Conservation (phyloP, 371 early-diverging fungal genomes). For the Parasitella parasitica region DNA sequence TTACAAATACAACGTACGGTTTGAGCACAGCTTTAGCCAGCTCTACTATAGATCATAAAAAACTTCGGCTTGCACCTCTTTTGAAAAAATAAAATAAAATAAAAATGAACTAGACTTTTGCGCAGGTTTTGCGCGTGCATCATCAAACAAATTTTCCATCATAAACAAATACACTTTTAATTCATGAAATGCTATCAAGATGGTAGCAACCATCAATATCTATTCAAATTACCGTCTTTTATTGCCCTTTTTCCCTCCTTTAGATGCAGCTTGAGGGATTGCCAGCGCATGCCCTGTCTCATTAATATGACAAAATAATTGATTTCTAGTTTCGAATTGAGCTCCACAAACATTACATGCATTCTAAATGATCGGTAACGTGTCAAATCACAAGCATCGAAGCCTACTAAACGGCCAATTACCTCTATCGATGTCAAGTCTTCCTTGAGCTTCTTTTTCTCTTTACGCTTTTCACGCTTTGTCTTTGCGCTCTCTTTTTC, state of each 20-base stretch:
- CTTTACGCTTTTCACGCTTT: conserved; percentile 42
- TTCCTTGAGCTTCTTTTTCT: conserved; percentile 53
- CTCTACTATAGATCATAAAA: no score
- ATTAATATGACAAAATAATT: conserved; percentile 75
- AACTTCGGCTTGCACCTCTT: no score
- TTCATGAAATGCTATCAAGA: no score
- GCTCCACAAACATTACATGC: conserved; percentile 69
- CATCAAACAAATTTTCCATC: no score
- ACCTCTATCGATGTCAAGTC: conserved; percentile 29
- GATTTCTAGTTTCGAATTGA: conserved; percentile 63
- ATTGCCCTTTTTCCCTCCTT: conserved; percentile 3
- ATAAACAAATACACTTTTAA: no score
- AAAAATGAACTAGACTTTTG: no score
- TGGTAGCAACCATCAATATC: no score
- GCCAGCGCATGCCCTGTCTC: conserved; percentile 73
- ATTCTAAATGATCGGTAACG: conserved; percentile 1
- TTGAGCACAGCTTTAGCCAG: no score
- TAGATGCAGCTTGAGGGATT: background rate
- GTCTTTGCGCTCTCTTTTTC: conserved; percentile 48
- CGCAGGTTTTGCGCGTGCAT: no score
- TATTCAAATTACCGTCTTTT: conserved; percentile 18
- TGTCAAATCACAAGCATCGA: background rate
- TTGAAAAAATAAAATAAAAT: no score
- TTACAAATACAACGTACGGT: no score
- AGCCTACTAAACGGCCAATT: background rate